Evolutionary conservation across 108 stramenopile genomes (phyloP).

Genomic region (Cyclotella baltica): DNA sequence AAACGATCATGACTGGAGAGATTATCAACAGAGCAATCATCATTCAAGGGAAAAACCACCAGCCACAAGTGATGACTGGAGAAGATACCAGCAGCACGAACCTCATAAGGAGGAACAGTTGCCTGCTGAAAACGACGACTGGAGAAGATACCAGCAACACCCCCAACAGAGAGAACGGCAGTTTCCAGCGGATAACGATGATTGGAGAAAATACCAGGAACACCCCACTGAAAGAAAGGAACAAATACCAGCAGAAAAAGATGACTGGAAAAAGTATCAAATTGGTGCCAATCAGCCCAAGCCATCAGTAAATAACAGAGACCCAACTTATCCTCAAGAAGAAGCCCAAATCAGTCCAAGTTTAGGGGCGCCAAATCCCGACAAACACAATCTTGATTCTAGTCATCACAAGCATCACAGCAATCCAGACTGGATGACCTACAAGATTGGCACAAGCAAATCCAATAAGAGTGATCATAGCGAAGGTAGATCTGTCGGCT

Average conservation of each 20-base stretch:
- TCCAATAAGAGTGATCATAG: not conserved
- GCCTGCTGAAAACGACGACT: not conserved
- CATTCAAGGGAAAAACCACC: too few relatives aligned
- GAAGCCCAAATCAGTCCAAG: not conserved
- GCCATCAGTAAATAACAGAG: not conserved
- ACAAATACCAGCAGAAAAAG: not conserved
- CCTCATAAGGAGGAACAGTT: not conserved
- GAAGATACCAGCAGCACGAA: not conserved
- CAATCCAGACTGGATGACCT: not conserved
- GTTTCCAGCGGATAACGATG: not conserved
- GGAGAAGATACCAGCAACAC: conserved; percentile 17
- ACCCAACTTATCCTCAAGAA: not conserved
- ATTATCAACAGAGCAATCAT: not conserved
- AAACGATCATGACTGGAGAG: too few relatives aligned
- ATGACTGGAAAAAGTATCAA: conserved; percentile 20
- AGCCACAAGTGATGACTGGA: not conserved
- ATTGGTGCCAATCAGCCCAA: not conserved
- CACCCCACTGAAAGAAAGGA: not conserved
- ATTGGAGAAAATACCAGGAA: conserved; percentile 10
- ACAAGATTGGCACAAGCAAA: conserved; percentile 2
- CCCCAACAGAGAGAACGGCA: not conserved
- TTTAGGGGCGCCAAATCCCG: not conserved
- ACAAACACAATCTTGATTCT: not conserved
- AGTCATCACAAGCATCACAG: not conserved
- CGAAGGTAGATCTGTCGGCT: not conserved